Evolutionary conservation across 352 stramenopile genomes (phyloP).

Genomic region (Phytophthora meadii): DNA sequence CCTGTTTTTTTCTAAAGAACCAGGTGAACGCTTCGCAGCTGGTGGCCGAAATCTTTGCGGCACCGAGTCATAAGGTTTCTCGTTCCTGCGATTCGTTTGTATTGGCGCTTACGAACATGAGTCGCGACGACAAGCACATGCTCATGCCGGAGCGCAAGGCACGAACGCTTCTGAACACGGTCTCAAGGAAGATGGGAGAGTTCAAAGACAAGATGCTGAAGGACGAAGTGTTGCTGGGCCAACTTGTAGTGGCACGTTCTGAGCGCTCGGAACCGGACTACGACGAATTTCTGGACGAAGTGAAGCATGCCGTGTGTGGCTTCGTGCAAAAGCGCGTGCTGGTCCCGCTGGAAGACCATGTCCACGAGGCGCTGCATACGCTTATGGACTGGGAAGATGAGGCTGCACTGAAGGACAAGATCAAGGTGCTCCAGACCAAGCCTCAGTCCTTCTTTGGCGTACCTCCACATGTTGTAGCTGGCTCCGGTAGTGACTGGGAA

Average conservation of each 20-base stretch:
- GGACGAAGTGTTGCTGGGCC: slow-evolving; percentile 44
- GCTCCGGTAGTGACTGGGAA: slow-evolving; percentile 60
- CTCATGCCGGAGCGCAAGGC: slow-evolving; percentile 53
- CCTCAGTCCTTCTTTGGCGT: slow-evolving; percentile 65
- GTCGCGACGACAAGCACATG: slow-evolving; percentile 44
- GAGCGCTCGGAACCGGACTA: slow-evolving; percentile 54
- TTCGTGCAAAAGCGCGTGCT: slow-evolving; percentile 64
- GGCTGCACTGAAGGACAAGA: slow-evolving; percentile 52
- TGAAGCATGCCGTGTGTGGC: slow-evolving; percentile 57
- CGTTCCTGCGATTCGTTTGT: slow-evolving; percentile 51
- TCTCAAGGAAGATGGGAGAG: slow-evolving; percentile 61
- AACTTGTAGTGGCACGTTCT: slow-evolving; percentile 39
- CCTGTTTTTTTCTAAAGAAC: slow-evolving; percentile 46
- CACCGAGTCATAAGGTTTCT: slow-evolving; percentile 37
- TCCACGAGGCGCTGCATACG: slow-evolving; percentile 62
- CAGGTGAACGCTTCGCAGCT: slow-evolving; percentile 53
- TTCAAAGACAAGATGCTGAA: slow-evolving; percentile 58
- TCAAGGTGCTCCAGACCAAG: slow-evolving; percentile 62
- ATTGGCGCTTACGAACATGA: slow-evolving; percentile 43
- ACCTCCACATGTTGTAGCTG: slow-evolving; percentile 44
- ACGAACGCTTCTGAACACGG: slow-evolving; percentile 51
- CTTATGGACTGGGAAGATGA: slow-evolving; percentile 60
- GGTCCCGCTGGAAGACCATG: slow-evolving; percentile 66
- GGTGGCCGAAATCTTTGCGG: slow-evolving; percentile 51
- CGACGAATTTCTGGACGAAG: slow-evolving; percentile 67